phyloP scores from a whole-genome alignment of 2,329 filamentous ascomycete genomes.

The Pseudocercospora fuligena region DNA sequence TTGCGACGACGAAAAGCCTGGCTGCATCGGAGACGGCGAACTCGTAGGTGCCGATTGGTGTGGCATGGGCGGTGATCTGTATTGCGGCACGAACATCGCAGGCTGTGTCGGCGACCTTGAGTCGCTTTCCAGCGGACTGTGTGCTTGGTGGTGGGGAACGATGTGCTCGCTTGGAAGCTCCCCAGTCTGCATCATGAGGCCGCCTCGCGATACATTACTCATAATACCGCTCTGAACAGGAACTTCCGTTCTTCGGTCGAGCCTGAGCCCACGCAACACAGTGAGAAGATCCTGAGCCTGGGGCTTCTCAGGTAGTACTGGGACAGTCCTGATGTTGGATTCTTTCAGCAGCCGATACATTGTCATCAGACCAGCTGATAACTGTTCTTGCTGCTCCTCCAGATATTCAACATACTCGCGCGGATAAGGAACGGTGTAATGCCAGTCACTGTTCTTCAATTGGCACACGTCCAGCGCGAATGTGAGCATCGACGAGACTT shows the following conservation, averaged over 20 bases:
- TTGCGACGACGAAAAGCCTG: background rate
- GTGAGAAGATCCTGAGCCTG: conserved; percentile 28
- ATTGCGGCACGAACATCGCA: conserved; percentile 18
- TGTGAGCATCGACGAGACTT: background rate
- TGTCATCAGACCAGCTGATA: conserved; percentile 26
- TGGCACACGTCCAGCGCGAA: background rate
- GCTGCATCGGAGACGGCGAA: conserved; percentile 8
- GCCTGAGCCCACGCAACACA: conserved; percentile 21
- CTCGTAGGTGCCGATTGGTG: conserved; percentile 11
- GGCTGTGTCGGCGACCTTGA: conserved; percentile 18
- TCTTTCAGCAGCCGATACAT: conserved; percentile 30
- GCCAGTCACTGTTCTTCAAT: conserved; percentile 25
- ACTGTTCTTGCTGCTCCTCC: conserved; percentile 30
- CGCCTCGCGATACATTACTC: background rate
- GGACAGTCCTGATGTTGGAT: conserved; percentile 28
- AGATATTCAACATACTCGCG: conserved; percentile 32
- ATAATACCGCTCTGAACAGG: conserved; percentile 1
- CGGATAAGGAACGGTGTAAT: conserved; percentile 30
- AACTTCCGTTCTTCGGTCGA: conserved; percentile 10
- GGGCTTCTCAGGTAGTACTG: conserved; percentile 25
- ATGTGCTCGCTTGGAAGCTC: conserved; percentile 10
- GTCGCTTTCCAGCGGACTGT: conserved; percentile 10
- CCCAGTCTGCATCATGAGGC: conserved; percentile 4
- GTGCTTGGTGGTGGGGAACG: conserved; percentile 8
- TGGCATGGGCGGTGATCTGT: background rate